These are phyloP conservation scores for Exophiala alcalophila DNA, from an alignment of 2,329 filamentous ascomycete species.

Conservation along the genomic window DNA sequence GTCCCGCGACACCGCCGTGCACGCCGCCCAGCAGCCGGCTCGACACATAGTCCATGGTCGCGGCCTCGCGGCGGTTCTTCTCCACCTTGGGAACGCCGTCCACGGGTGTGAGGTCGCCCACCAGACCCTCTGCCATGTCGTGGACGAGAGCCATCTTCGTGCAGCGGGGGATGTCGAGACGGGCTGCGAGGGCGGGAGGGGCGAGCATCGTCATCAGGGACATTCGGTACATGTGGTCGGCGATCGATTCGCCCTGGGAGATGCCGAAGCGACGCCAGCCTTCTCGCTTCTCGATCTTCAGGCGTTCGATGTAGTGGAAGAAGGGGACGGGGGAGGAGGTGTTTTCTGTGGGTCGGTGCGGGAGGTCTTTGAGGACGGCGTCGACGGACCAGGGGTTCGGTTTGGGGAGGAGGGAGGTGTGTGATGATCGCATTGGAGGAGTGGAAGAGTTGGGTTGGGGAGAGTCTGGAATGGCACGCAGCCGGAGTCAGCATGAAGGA, in stretches of 20 bases:
- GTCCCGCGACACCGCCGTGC: constrained; percentile 65
- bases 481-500: background rate
- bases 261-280: constrained; percentile 92
- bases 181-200: constrained; percentile 66
- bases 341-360: constrained; percentile 57
- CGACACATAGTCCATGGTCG: constrained; percentile 90
- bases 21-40: constrained; percentile 69
- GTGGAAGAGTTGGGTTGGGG: background rate
- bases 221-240: constrained; percentile 99
- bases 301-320: constrained; percentile 87
- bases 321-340: constrained; percentile 78
- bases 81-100: constrained; percentile 82
- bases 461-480: background rate
- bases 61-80: constrained; percentile 81
- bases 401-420: constrained; percentile 29
- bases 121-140: constrained; percentile 94
- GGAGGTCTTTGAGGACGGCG: constrained; percentile 63
- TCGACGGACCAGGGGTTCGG: constrained; percentile 32
- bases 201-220: constrained; percentile 91
- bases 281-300: constrained; percentile 95
- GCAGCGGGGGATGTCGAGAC: constrained; percentile 76
- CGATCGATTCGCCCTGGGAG: constrained; percentile 74
- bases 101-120: constrained; percentile 94
- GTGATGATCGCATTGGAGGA: constrained; percentile 8
- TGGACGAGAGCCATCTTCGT: constrained; percentile 95